Percentiles rank a stretch among this genome's conserved stretches.
Conservation (phyloP, 768 basidiomycete genomes). For the Agaricus sinodeliciosus region DNA sequence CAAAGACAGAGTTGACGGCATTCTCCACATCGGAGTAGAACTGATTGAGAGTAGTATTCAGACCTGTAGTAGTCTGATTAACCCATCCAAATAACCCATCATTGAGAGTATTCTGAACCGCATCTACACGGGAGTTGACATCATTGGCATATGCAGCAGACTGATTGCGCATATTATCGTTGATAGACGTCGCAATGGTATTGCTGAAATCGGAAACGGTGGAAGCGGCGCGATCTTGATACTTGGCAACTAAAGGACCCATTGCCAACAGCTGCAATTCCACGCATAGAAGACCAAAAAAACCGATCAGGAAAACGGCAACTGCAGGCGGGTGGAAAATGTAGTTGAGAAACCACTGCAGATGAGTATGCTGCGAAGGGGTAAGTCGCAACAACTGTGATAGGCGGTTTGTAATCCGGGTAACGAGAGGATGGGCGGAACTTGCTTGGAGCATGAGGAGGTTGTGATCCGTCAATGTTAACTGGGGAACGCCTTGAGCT, state of each 20-base stretch:
- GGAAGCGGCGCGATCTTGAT: conserved; percentile 51
- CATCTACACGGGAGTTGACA: conserved; percentile 66
- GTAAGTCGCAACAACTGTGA: conserved; percentile 45
- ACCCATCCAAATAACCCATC: conserved; percentile 93
- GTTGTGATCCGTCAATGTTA: conserved; percentile 69
- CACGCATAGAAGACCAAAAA: conserved; percentile 82
- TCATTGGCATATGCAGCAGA: conserved; percentile 71
- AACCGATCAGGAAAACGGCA: conserved; percentile 87
- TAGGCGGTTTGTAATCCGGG: conserved; percentile 52
- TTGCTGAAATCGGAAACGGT: conserved; percentile 62
- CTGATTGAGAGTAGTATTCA: conserved; percentile 79
- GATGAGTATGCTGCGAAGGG: conserved; percentile 55
- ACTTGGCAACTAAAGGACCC: conserved; percentile 64
- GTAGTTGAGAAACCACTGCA: conserved; percentile 88
- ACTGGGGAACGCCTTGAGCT: conserved; percentile 33
- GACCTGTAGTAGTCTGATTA: conserved; percentile 77
- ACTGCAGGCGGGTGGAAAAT: conserved; percentile 88
- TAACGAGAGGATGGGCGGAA: conserved; percentile 67
- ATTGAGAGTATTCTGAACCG: conserved; percentile 73
- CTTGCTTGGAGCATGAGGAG: conserved; percentile 68
- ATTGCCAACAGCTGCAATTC: conserved; percentile 83
- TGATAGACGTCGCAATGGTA: conserved; percentile 70
- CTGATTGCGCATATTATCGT: conserved; percentile 77
- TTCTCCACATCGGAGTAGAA: conserved; percentile 87
- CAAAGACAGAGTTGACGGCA: conserved; percentile 72